Percentiles rank a stretch among this genome's conserved stretches.
phyloP scores from a whole-genome alignment of 2,329 filamentous ascomycete genomes.

The Xylariales sp. region DNA sequence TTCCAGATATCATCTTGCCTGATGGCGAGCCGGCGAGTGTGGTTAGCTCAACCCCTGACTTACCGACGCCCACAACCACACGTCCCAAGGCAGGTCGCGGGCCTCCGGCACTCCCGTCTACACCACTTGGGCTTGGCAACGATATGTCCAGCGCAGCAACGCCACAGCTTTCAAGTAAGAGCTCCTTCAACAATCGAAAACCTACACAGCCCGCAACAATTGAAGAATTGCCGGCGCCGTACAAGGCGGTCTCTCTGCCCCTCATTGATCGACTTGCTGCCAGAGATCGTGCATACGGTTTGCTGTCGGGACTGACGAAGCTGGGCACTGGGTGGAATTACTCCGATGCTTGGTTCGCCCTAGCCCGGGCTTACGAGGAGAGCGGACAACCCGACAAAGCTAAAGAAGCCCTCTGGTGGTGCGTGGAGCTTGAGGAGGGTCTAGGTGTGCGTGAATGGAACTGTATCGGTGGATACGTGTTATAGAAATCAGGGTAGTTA shows the following conservation, averaged over 20 bases:
- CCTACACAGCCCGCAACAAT: constrained; percentile 20
- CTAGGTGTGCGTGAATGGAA: constrained; percentile 76
- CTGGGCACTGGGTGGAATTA: constrained; percentile 85
- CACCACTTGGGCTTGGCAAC: constrained; percentile 42
- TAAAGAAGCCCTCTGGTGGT: constrained; percentile 95
- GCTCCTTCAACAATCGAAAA: constrained; percentile 11
- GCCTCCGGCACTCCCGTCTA: constrained; percentile 31
- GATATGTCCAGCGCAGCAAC: constrained; percentile 9
- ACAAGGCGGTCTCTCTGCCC: constrained; percentile 59
- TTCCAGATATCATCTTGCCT: constrained; percentile 37
- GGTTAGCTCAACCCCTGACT: constrained; percentile 8
- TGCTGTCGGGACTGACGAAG: constrained; percentile 79
- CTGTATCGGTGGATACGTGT: constrained; percentile 61
- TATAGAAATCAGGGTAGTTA: constrained; percentile 30
- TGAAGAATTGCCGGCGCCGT: constrained; percentile 44
- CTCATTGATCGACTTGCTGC: constrained; percentile 80
- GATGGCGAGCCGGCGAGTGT: constrained; percentile 22
- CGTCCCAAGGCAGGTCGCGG: constrained; percentile 8
- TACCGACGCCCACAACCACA: no score
- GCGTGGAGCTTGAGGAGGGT: constrained; percentile 87
- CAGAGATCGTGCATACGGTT: constrained; percentile 79
- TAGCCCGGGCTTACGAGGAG: constrained; percentile 83
- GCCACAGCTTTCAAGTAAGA: constrained; percentile 11
- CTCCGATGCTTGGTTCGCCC: constrained; percentile 86
- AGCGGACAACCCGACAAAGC: constrained; percentile 82